These are phyloP conservation scores for Leptographium flavum DNA, from an alignment of 2,329 filamentous ascomycete species.

Conservation along the genomic window DNA sequence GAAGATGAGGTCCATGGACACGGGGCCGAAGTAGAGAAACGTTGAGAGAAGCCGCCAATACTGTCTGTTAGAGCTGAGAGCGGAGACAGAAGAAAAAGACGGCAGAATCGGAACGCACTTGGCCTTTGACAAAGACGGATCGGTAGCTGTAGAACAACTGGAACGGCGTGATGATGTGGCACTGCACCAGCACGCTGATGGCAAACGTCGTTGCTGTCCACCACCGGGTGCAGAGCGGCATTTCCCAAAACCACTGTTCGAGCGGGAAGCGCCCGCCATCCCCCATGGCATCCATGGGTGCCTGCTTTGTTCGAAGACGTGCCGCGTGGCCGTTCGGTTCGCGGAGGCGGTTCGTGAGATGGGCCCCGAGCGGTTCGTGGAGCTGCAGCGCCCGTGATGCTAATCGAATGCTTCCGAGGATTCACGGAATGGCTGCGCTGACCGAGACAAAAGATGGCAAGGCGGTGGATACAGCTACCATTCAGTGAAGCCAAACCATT, in stretches of 20 bases:
- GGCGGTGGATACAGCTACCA: no score
- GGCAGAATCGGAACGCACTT: conserved; percentile 42
- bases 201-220: conserved; percentile 91
- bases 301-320: not conserved
- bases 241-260: conserved; percentile 98
- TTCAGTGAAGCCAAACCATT: no score
- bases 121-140: conserved; percentile 78
- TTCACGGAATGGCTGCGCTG: no score
- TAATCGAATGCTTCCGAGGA: no score
- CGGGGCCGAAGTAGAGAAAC: conserved; percentile 92
- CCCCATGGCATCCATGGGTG: conserved; percentile 28
- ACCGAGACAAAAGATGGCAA: no score
- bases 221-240: conserved; percentile 89
- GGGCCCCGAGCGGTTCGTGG: no score
- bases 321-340: not conserved
- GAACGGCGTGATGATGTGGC: conserved; percentile 80
- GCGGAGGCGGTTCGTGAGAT: not conserved
- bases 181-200: conserved; percentile 82
- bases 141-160: conserved; percentile 96
- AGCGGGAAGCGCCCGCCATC: conserved; percentile 55
- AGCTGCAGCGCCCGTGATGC: no score
- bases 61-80: conserved; percentile 26
- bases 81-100: not conserved
- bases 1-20: conserved; percentile 88
- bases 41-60: conserved; percentile 96